These are phyloP conservation scores for Pecoramyces ruminantium DNA, from an alignment of 192 early-diverging fungal genomes.

Conservation along the genomic window DNA sequence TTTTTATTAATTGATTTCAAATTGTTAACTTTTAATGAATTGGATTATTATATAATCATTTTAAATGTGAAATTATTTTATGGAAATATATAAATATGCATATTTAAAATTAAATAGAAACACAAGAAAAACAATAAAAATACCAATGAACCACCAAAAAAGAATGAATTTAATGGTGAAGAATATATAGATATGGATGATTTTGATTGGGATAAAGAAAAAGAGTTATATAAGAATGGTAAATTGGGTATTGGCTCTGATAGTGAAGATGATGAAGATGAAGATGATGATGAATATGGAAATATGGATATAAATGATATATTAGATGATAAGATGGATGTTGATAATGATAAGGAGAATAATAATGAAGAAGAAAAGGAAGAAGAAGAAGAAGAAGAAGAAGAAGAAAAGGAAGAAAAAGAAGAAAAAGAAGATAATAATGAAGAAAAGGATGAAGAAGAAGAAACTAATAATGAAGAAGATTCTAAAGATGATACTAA, in stretches of 20 bases:
- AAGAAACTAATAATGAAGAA: neutral
- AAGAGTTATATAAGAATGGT: neutral
- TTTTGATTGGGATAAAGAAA: slow-evolving; percentile 37
- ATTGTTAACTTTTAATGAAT: no score
- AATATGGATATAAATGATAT: slow-evolving; percentile 12
- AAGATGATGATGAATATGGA: slow-evolving; percentile 19
- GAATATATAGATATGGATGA: slow-evolving; percentile 63
- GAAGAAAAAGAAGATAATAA: neutral
- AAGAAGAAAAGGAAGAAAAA: neutral
- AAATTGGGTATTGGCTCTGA: neutral
- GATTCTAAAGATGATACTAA: neutral
- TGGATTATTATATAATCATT: no score
- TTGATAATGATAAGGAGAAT: neutral
- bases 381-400: neutral
- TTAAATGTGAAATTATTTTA: no score
- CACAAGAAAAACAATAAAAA: neutral
- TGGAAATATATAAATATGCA: neutral
- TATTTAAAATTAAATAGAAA: neutral
- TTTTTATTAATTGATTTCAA: no score
- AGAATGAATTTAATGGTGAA: slow-evolving; percentile 3
- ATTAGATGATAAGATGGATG: slow-evolving; percentile 8
- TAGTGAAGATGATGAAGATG: slow-evolving; percentile 2
- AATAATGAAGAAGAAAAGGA: neutral
- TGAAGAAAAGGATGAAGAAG: neutral
- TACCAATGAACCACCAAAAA: slow-evolving; percentile 4